phyloP scores from a whole-genome alignment of 768 basidiomycete genomes.

The Xerocomellus intermedius region DNA sequence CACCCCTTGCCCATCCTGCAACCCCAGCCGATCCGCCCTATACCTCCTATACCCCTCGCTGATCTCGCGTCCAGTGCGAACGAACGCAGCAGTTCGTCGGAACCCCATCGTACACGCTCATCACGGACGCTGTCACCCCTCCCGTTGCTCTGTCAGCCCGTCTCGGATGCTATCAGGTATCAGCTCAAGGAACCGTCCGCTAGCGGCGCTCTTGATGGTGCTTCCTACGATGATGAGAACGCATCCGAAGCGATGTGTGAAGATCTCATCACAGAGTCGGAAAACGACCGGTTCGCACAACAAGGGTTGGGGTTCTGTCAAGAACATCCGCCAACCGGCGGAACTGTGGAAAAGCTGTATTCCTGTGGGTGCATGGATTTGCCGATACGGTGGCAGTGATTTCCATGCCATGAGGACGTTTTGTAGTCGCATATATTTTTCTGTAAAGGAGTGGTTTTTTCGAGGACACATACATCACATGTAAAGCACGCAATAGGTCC shows the following conservation, averaged over 20 bases:
- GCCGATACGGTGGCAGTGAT: slow-evolving; percentile 25
- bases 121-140: slow-evolving; percentile 26
- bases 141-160: slow-evolving; percentile 34
- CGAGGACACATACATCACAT: slow-evolving; percentile 24
- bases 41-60: slow-evolving; percentile 32
- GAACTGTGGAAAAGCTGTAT: slow-evolving; percentile 17
- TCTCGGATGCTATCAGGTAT: slow-evolving; percentile 33
- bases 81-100: slow-evolving; percentile 8
- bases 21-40: slow-evolving; percentile 35
- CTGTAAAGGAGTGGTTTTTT: slow-evolving; percentile 17
- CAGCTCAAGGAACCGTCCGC: slow-evolving; percentile 21
- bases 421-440: neutral
- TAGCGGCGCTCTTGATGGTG: slow-evolving; percentile 1
- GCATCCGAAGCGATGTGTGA: slow-evolving; percentile 19
- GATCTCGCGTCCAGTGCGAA: slow-evolving; percentile 26
- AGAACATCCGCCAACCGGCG: slow-evolving; percentile 12
- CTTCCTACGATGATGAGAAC: slow-evolving; percentile 12
- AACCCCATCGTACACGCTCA: neutral
- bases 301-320: slow-evolving; percentile 14
- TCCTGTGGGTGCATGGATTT: slow-evolving; percentile 18
- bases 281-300: slow-evolving; percentile 18
- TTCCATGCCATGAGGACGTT: slow-evolving; percentile 1
- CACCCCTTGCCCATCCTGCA: slow-evolving; percentile 29
- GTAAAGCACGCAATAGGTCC: slow-evolving; percentile 21
- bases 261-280: slow-evolving; percentile 11